These are phyloP conservation scores for Lipomyces sp. DNA, from an alignment of 805 yeast genomes.

Conservation along the genomic window DNA sequence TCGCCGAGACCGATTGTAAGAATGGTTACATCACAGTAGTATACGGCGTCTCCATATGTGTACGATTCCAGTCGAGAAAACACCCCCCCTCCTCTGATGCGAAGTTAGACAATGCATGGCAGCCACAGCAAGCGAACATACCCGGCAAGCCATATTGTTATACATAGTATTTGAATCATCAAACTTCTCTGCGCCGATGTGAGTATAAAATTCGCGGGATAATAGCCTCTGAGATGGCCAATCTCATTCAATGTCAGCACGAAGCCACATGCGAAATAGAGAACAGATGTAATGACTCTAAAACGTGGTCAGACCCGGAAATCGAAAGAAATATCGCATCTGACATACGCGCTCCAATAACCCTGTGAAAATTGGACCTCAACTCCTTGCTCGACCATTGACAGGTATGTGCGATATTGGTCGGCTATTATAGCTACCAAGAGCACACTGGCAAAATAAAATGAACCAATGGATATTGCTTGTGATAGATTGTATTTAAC, in stretches of 20 bases:
- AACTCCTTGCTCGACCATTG: background rate
- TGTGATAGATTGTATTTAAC: conserved; percentile 67
- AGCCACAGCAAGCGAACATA: background rate
- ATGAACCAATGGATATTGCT: conserved; percentile 62
- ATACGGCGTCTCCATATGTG: conserved; percentile 68
- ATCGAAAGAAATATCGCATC: conserved; percentile 40
- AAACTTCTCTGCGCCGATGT: conserved; percentile 70
- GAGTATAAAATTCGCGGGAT: conserved; percentile 73
- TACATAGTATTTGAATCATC: conserved; percentile 69
- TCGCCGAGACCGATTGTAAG: conserved; percentile 86
- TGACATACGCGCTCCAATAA: conserved; percentile 62
- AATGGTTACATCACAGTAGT: conserved; percentile 72
- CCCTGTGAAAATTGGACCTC: conserved; percentile 59
- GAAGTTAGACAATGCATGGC: conserved; percentile 40
- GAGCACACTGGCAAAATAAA: conserved; percentile 63
- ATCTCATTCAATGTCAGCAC: conserved; percentile 61
- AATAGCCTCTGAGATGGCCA: conserved; percentile 64
- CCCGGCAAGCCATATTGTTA: conserved; percentile 66
- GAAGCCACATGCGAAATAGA: conserved; percentile 63
- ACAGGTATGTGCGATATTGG: background rate
- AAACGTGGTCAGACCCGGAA: too few species aligned
- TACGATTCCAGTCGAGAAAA: conserved; percentile 54
- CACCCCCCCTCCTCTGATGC: conserved; percentile 60
- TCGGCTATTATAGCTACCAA: conserved; percentile 51
- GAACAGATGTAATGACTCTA: conserved; percentile 55